phyloP scores from a whole-genome alignment of 2,329 filamentous ascomycete genomes.

The Orbilia oligospora region DNA sequence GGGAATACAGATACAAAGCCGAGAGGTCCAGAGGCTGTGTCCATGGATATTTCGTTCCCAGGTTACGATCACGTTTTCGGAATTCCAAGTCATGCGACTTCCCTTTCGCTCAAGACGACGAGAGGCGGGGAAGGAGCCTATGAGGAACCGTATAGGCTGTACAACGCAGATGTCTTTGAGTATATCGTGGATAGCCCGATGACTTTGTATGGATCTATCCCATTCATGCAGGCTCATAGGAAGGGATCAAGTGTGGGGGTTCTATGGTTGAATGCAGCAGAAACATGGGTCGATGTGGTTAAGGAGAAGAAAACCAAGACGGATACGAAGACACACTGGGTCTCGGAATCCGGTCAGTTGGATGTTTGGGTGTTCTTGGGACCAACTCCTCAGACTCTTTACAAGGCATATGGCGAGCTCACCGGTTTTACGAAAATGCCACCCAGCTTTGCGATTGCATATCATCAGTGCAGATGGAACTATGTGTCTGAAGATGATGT shows the following conservation, averaged over 20 bases:
- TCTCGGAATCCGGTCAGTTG: conserved; percentile 89
- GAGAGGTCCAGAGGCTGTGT: conserved; percentile 89
- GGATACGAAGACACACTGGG: conserved; percentile 90
- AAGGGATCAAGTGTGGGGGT: conserved; percentile 94
- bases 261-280: conserved; percentile 96
- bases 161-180: conserved; percentile 98
- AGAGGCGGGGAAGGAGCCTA: conserved; percentile 88
- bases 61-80: conserved; percentile 94
- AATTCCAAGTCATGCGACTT: conserved; percentile 91
- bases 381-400: conserved; percentile 85
- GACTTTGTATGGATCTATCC: conserved; percentile 97
- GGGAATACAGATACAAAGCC: conserved; percentile 96
- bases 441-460: conserved; percentile 90
- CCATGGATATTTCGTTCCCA: conserved; percentile 89
- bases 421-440: conserved; percentile 93
- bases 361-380: conserved; percentile 97
- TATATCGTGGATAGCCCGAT: conserved; percentile 97
- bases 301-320: conserved; percentile 82
- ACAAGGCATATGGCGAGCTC: conserved; percentile 85
- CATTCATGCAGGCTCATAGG: conserved; percentile 96
- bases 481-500: conserved; percentile 98
- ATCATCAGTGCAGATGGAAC: conserved; percentile 99
- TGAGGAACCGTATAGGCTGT: conserved; percentile 90
- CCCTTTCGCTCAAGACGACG: conserved; percentile 89
- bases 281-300: conserved; percentile 96